These are phyloP conservation scores for Cenococcum geophilum DNA, from an alignment of 495 filamentous ascomycete genomes.

Conservation along the genomic window DNA sequence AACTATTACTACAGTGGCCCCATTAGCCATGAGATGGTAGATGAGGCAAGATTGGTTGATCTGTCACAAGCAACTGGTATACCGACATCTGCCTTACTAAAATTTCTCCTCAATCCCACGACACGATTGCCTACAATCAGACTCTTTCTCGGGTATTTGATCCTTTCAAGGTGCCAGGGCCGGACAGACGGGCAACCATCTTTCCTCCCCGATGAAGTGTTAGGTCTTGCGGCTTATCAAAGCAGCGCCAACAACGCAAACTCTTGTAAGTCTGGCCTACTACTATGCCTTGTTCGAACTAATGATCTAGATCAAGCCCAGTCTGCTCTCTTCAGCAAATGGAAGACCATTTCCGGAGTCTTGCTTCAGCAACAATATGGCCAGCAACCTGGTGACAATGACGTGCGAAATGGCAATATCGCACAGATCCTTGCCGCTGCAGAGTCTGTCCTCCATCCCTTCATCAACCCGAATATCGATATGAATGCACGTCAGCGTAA, in stretches of 20 bases:
- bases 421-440: conserved; percentile 10
- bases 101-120: conserved; percentile 1
- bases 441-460: conserved; percentile 27
- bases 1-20: conserved; percentile 29
- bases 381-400: conserved; percentile 6
- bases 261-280: conserved; percentile 1
- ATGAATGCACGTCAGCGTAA: conserved; percentile 25
- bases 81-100: not conserved
- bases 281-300: not conserved
- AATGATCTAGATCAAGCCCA: conserved; percentile 4
- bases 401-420: conserved; percentile 13
- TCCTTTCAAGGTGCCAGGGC: conserved; percentile 27
- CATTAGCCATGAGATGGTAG: not conserved
- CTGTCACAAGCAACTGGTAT: conserved; percentile 8
- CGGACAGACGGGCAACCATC: not conserved
- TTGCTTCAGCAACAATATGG: conserved; percentile 29
- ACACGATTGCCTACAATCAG: conserved; percentile 17
- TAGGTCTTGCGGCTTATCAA: not conserved
- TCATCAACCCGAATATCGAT: conserved; percentile 16
- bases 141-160: conserved; percentile 29
- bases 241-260: conserved; percentile 1
- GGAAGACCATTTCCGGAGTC: conserved; percentile 31
- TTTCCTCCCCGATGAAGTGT: conserved; percentile 12
- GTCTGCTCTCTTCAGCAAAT: conserved; percentile 30
- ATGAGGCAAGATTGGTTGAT: not conserved